Evolutionary conservation across 2,329 filamentous ascomycete species (phyloP).

Genomic region (Leptographium radiaticola): DNA sequence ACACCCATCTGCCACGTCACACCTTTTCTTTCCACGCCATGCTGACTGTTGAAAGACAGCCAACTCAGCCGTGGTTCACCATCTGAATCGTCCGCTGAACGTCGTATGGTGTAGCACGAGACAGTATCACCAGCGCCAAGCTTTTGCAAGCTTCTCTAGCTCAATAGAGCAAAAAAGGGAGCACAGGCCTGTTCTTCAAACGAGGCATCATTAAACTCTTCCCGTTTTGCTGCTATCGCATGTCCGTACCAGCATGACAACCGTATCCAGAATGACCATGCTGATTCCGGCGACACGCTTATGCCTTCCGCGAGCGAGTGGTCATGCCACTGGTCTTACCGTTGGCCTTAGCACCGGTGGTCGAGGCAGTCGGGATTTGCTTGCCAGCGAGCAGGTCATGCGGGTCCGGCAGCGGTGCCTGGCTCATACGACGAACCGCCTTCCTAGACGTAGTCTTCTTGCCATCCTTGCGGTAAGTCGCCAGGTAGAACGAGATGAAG

Average conservation of each 20-base stretch:
- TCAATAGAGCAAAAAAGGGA: too few relatives aligned
- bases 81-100: neutral
- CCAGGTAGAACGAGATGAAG: conserved; percentile 98
- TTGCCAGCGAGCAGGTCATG: conserved; percentile 50
- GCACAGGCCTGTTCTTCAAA: too few relatives aligned
- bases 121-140: too few relatives aligned
- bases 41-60: neutral
- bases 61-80: neutral
- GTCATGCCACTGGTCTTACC: conserved; percentile 30
- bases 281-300: conserved; percentile 13
- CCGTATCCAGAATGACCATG: neutral
- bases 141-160: too few relatives aligned
- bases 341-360: conserved; percentile 43
- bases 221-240: neutral
- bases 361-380: conserved; percentile 35
- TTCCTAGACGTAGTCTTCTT: conserved; percentile 74
- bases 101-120: neutral
- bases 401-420: conserved; percentile 66
- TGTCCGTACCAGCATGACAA: neutral
- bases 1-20: neutral
- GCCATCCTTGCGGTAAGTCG: conserved; percentile 82
- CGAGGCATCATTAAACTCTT: too few relatives aligned
- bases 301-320: conserved; percentile 60
- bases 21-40: neutral
- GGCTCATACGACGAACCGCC: conserved; percentile 52